Base-by-base conservation (phyloP, 805 yeast genomes). In the Blastobotrys mokoenaii region DNA sequence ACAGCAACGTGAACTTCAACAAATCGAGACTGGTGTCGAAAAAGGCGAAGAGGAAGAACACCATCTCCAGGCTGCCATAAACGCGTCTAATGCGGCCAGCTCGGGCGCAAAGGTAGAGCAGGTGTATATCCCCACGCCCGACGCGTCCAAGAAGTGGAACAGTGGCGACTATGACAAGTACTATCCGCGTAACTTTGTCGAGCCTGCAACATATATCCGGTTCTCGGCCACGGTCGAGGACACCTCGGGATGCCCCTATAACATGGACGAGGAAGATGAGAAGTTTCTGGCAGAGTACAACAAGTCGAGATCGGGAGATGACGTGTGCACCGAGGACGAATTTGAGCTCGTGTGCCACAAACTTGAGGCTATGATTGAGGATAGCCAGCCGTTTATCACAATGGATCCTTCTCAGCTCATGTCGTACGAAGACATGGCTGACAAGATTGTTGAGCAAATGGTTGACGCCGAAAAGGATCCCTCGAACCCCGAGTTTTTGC, bases 151-250 rank as follows among this genome's bases (percentile, higher is more conserved):
- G 53, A 69, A 76, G 16, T 89, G 96, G 96, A 46, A 39, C 33
- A 22, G 27, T 22, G 45, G 53, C 2, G 95, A 85, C 18, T 94
- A 86, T 34, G 56, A 68, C 6, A 74, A 80, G 53, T 88, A 75
- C 64, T 93, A 93, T 61, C 66, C 66, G 14, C 82, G 83, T 31
- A 64, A 69, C 18, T 90, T 84, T 63, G 62, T 62, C 2, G 81
- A 79, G 50, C 96, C 97, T 0, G 77, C 78, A 16, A 71, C 84
- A 9, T 90, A 88, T 61, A 84, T 93, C 46, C 82, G 87, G 55
- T 85, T 85, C 55, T 84, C 95, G 36, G 94, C 96, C 3, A 90
- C 96, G 0, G 93, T 90, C n/a, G 97, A 93, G 59, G 97, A 93
- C 61, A 84, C 95, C 17, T 72, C 79, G 15, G 96, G 97, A 1